phyloP scores from a whole-genome alignment of 495 filamentous ascomycete species.

The Alectoria sarmentosa region DNA sequence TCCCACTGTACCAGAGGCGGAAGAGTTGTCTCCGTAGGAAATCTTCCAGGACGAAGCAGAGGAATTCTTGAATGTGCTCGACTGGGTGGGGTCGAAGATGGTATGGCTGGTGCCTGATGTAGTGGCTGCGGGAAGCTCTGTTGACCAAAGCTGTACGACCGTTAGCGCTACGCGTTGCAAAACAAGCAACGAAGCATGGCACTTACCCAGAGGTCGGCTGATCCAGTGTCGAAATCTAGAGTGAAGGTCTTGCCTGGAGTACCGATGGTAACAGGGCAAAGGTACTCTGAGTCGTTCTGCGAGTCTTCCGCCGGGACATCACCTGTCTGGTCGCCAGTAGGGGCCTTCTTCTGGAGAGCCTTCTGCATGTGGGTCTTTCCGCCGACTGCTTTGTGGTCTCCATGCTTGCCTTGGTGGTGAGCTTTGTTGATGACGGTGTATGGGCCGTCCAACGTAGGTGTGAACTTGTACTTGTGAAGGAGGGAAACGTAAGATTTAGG shows the following conservation, averaged over 20 bases:
- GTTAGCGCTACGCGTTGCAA: slow-evolving; percentile 24
- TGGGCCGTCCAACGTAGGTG: slow-evolving; percentile 62
- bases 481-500: slow-evolving; percentile 66
- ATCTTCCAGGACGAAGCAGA: slow-evolving; percentile 57
- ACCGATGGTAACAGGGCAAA: slow-evolving; percentile 60
- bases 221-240: slow-evolving; percentile 73
- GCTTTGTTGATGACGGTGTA: slow-evolving; percentile 47
- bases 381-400: slow-evolving; percentile 36
- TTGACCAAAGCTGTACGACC: slow-evolving; percentile 52
- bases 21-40: slow-evolving; percentile 64
- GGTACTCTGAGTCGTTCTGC: slow-evolving; percentile 66
- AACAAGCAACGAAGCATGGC: slow-evolving; percentile 16
- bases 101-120: slow-evolving; percentile 37
- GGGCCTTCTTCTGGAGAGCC: slow-evolving; percentile 46
- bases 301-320: slow-evolving; percentile 64
- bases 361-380: slow-evolving; percentile 40
- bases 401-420: slow-evolving; percentile 40
- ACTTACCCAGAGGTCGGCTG: slow-evolving; percentile 70
- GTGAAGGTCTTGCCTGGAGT: slow-evolving; percentile 58
- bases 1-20: slow-evolving; percentile 63
- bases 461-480: slow-evolving; percentile 63
- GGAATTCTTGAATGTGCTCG: slow-evolving; percentile 51
- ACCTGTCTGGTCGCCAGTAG: slow-evolving; percentile 34
- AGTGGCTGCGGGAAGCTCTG: slow-evolving; percentile 40
- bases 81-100: slow-evolving; percentile 53